Base-by-base conservation (phyloP, 2,329 filamentous ascomycete genomes). In the Monosporascus cannonballus region DNA sequence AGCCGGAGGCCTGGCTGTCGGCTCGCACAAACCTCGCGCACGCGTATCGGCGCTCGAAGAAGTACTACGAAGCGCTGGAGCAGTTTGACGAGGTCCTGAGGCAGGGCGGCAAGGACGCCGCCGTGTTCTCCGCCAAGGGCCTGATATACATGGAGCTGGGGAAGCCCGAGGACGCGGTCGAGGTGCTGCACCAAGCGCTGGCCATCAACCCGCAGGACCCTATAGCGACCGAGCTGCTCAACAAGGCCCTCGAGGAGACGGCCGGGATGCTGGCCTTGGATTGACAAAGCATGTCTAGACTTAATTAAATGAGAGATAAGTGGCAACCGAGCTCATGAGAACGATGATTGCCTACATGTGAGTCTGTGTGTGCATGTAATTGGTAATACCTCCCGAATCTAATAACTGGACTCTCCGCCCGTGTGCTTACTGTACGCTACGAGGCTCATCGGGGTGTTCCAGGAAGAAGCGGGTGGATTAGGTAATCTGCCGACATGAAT, bases 21-120 rank as follows among this genome's bases (percentile, higher is more conserved):
- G 92, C 89, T 0, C 83, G 91, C 39, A 89, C 89, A 4, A 99
- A 99, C 63, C 79, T 99, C 17, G 95, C 86, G 1, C 94, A 99
- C 66, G 88, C 93, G 0, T 86, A 91, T 57, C 84, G 94, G 50
- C 85, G 90, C 18, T 72, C 87, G 51, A 80, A 85, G 1, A 77
- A 83, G 52, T 84, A 86, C 59, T 78, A 85, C 30, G 83, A 88
- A 50, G 87, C 93, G 0, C 77, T 97, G 11, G 78, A 76, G 2
- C 83, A 93, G 65, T 97, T 96, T 62, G 89, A 96, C 58, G 86
- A 92, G 63, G 94, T 96, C 30, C 78, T 96, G 30, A 80, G 93
- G 14, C 82, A 89, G 47, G 90, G 90, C 7, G 87, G 87, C 44
- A 91, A 92, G 59, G 88, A 94, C 57, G 79, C 88, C 1, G 80